Base-by-base conservation (phyloP, 2,329 filamentous ascomycete genomes). In the Teratosphaeria zuluensis region DNA sequence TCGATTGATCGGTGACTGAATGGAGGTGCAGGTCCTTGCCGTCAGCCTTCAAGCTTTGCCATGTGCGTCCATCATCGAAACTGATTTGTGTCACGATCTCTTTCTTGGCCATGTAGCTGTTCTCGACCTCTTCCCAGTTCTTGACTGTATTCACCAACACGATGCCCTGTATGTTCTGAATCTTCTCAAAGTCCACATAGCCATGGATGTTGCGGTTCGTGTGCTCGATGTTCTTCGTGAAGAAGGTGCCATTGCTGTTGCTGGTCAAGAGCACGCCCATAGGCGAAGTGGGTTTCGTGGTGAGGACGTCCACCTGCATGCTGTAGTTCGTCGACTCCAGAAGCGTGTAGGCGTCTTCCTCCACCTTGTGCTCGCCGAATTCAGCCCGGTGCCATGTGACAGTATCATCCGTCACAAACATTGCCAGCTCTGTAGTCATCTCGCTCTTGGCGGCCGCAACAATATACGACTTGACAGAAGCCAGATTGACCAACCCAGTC, bases 241-340 rank as follows among this genome's bases (percentile, higher is more conserved):
- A 99, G 73, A 92, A 96, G 2, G 91, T 96, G 61, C 94, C 94
- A 70, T 97, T 95, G 33, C 92, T 97, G 72, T 99, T 99, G 71
- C 92, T 97, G 5, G 91, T 95, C 69, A 96, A 92, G 58, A 99
- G 80, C 11, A 88, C 85, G 35, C 94, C 95, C 83, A 96, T 92
- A 0, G 87, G 83, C 42, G 82, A 83, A 58, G 73, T 76, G 7
- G 62, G 59, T 32, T 61, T 64, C 11, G 80, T 80, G 1, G 87
- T 90, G 81, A 92, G 86, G 63, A 97, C 92, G 73, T 97, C 92
- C 58, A 99, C 85, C 75, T 97, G 92, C 66, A 99, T 91, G 77
- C 92, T 96, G 78, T 99, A 96, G 70, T 96, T 92, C 51, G 94
- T 97, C 68, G 92, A 94, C 75, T 97, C 92, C 48, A 99, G 81